Percentiles rank a stretch among this genome's conserved stretches.
Evolutionary conservation across 257 asterid genomes (phyloP).

Genomic region (Solanum ahanhuiri): DNA sequence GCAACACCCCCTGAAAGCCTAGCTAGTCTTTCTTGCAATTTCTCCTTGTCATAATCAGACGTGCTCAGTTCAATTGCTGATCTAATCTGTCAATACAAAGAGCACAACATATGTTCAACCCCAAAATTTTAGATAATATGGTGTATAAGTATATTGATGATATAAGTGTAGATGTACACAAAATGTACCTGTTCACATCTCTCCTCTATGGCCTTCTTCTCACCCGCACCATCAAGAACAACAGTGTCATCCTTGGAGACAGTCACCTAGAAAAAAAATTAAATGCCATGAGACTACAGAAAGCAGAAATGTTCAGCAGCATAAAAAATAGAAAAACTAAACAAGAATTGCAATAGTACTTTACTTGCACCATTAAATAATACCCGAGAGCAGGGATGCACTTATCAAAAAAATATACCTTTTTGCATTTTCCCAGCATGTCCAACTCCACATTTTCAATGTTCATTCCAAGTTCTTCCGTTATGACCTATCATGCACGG

Average conservation of each 20-base stretch:
- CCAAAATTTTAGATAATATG: background rate
- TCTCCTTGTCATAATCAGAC: conserved; percentile 57
- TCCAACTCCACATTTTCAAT: conserved; percentile 33
- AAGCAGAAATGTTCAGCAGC: background rate
- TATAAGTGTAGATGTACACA: background rate
- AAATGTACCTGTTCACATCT: conserved; percentile 45
- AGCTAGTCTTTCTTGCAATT: conserved; percentile 56
- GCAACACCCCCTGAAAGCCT: conserved; percentile 66
- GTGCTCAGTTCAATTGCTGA: conserved; percentile 42
- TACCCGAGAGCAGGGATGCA: background rate
- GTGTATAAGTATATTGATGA: background rate
- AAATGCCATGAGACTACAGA: background rate
- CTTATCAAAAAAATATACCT: conserved; percentile 8
- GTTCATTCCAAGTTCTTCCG: conserved; percentile 42
- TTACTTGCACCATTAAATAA: background rate
- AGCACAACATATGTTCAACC: background rate
- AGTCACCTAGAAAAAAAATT: conserved; percentile 18
- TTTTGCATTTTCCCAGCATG: conserved; percentile 44
- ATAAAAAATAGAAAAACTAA: background rate
- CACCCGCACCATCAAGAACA: conserved; percentile 47
- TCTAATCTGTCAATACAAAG: conserved; percentile 28
- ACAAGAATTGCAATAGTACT: background rate
- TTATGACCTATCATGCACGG: conserved; percentile 20
- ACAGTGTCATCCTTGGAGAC: conserved; percentile 44
- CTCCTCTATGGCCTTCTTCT: conserved; percentile 34